These are phyloP conservation scores for Pythium aphanidermatum DNA, from an alignment of 352 stramenopile genomes.

Conservation along the genomic window DNA sequence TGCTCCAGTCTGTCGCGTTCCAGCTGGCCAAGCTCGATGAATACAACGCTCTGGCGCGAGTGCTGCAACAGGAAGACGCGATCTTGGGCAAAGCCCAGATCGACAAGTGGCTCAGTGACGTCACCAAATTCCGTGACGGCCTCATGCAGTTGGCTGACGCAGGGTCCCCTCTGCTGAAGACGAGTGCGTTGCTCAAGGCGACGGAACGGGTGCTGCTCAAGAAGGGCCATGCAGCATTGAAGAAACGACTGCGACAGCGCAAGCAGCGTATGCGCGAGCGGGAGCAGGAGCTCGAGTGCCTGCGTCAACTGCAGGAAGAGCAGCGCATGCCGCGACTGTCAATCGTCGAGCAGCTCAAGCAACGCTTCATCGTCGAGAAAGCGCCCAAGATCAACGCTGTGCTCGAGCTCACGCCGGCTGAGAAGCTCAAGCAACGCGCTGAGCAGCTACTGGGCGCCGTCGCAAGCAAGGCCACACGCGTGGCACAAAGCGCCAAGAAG, in stretches of 20 bases:
- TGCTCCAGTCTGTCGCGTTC: slow-evolving; percentile 29
- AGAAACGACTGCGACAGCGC: slow-evolving; percentile 28
- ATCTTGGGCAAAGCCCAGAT: slow-evolving; percentile 48
- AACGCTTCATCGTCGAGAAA: slow-evolving; percentile 35
- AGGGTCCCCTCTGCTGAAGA: slow-evolving; percentile 8
- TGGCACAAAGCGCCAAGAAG: slow-evolving; percentile 44
- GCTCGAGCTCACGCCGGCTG: slow-evolving; percentile 48
- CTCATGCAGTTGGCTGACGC: slow-evolving; percentile 19
- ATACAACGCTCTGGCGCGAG: slow-evolving; percentile 45
- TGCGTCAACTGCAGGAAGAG: slow-evolving; percentile 37
- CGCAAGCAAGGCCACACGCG: slow-evolving; percentile 26
- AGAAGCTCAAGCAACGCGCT: slow-evolving; percentile 35
- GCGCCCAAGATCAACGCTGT: slow-evolving; percentile 43
- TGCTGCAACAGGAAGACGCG: slow-evolving; percentile 38
- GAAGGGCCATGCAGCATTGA: slow-evolving; percentile 38
- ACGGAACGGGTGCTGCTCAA: slow-evolving; percentile 37
- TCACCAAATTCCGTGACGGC: slow-evolving; percentile 22
- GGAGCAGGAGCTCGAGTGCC: slow-evolving; percentile 38
- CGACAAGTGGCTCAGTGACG: slow-evolving; percentile 39
- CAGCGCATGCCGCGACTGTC: slow-evolving; percentile 30
- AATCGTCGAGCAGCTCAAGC: slow-evolving; percentile 42
- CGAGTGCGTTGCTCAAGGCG: slow-evolving; percentile 23
- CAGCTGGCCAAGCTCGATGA: slow-evolving; percentile 55
- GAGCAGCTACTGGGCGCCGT: slow-evolving; percentile 39
- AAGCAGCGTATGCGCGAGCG: slow-evolving; percentile 46